Conservation (phyloP, 441 rosid genomes). For the Pelargonium fulgidum region DNA sequence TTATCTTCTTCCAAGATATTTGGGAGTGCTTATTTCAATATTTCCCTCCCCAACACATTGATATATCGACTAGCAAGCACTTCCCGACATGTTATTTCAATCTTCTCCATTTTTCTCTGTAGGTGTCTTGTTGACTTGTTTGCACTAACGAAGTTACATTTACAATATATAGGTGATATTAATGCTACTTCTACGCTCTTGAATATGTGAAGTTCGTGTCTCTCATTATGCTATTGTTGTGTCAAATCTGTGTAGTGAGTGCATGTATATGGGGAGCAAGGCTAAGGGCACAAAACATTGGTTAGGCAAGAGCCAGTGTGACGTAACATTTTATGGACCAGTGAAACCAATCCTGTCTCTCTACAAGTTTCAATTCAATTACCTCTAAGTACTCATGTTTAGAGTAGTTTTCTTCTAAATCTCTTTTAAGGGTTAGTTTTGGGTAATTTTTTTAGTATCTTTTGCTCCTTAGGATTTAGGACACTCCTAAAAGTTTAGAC, state of each 20-base stretch:
- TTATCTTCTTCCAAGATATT: too few relatives aligned
- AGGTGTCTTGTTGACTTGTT: not conserved
- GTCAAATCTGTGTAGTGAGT: not conserved
- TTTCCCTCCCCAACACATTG: too few relatives aligned
- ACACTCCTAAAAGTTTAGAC: not conserved
- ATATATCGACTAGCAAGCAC: too few relatives aligned
- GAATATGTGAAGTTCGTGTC: not conserved
- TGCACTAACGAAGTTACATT: not conserved
- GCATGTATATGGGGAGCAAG: not conserved
- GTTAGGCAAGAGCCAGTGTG: not conserved
- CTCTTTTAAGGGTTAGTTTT: not conserved
- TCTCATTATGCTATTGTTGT: constrained; percentile 5
- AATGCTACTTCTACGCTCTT: not conserved
- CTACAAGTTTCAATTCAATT: not conserved
- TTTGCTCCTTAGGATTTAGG: not conserved
- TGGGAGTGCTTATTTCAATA: too few relatives aligned
- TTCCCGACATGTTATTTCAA: too few relatives aligned
- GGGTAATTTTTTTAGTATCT: not conserved
- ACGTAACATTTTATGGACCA: not conserved
- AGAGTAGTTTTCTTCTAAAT: not conserved
- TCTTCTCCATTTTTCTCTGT: too few relatives aligned
- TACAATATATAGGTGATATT: not conserved
- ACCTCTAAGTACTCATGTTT: not conserved
- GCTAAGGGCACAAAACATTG: not conserved
- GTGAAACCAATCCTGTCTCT: constrained; percentile 2